Conservation (phyloP, 306 rosid genomes). For the Quercus aquifolioides region DNA sequence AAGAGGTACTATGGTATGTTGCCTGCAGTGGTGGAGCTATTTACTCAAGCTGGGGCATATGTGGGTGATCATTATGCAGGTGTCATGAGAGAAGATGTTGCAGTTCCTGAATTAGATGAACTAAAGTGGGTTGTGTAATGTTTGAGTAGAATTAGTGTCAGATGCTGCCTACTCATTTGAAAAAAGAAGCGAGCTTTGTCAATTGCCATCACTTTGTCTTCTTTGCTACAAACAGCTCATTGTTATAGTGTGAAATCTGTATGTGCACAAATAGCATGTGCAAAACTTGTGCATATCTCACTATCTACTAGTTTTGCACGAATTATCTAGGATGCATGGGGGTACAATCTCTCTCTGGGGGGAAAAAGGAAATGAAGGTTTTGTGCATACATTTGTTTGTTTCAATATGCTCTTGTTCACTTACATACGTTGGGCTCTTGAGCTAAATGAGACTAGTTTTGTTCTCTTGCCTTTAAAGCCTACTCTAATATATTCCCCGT, state of each 20-base stretch:
- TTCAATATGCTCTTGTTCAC: no score
- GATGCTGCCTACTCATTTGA: not conserved
- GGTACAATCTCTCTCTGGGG: no score
- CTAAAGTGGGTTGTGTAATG: conserved; percentile 58
- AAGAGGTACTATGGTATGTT: conserved; percentile 60
- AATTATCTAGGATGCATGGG: no score
- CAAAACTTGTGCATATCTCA: no score
- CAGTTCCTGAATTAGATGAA: conserved; percentile 57
- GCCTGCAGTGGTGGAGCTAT: conserved; percentile 71
- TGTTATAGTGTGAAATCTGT: not conserved
- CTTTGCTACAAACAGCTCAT: not conserved
- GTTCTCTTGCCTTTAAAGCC: no score
- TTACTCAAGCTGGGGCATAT: conserved; percentile 58
- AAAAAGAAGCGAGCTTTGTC: not conserved
- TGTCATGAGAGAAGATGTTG: conserved; percentile 59
- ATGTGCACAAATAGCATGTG: no score
- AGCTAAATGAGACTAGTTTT: no score
- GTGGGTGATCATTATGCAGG: conserved; percentile 34
- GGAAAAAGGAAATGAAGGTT: no score
- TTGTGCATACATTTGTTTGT: no score
- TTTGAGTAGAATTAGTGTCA: not conserved
- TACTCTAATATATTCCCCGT: no score
- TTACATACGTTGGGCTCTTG: no score
- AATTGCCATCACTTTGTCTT: not conserved
- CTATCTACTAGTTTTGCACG: no score